Evolutionary conservation across 805 yeast genomes (phyloP), one percentile per base, ranked within the genome.

Genomic region (Ogataea philodendri): DNA sequence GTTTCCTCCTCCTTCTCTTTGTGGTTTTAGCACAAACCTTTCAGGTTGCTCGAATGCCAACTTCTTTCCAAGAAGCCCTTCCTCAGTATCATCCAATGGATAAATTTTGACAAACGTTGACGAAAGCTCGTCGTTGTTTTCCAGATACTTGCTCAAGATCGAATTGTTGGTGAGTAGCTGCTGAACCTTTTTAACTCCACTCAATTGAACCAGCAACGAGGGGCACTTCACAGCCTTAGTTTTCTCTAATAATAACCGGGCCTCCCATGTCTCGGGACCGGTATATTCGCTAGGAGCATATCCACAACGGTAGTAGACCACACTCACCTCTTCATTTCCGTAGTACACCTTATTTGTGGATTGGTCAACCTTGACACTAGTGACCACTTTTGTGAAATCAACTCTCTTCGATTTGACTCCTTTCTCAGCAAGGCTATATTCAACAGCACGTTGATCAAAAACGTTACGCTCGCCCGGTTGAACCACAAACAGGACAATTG

Each of bases 1-100:
- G 60, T 93, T 88, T 13, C 98, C 98, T 29, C 99, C 99, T 24
- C 99, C 99, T 67, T 93, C 99, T 66, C 99, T 76, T 62, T 93
- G 98, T 4, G 99, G 99, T 55, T 93, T 93, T 50, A 93, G 69
- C 1, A 93, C 99, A 57, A 67, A 93, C 15, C 72, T 69, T 35
- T 75, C 76, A 0, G 96, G 90, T 2, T 60, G 42, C 43, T 75
- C 78, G 30, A 81, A 65, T 2, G 95, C 95, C 28, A 85, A 59
- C 41, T 71, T 63, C 39, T 74, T 76, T 5, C 93, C 96, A 22
- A 52, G 39, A 26, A 51, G 47, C 3, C 96, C 96, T 21, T 70
- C 67, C 24, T 62, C 66, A 1, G 86, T 67, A 36, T 75, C 71
- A 58, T 90, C 97, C 48, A 93, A 60, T 10, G 99, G 97, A 58